Evolutionary conservation across 345 rosid genomes (phyloP), one percentile per base, ranked within the genome.

Genomic region (Melaleuca quinquenervia): DNA sequence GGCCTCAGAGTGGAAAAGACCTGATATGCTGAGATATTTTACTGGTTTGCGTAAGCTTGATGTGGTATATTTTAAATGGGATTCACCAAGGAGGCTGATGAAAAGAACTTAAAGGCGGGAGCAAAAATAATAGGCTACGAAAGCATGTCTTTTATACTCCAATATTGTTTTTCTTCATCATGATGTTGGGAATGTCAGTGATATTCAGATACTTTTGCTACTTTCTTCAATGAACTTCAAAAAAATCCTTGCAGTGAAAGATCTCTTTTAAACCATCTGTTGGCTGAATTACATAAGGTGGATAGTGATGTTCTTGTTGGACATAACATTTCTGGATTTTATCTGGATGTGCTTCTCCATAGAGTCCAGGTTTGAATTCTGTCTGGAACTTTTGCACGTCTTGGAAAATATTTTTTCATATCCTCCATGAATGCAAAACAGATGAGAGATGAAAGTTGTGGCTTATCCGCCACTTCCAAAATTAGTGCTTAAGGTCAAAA

Each of bases 311-410:
- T 97, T 93, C 96, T 97, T 84, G 94, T 96, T 82, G 99, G 99
- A 49, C 99, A 97, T 91, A 97, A 97, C 87, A 91, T 96, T 92
- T 97, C 99, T 89, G 98, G 99, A 82, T 97, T 95, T 94, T 99
- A 97, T 90, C 92, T 97, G 89, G 98, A 96, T 89, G 96, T 97
- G 88, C 96, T 97, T 87, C 96, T 97, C 53, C 96, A 96, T 83
- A 94, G 99, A 92, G 91, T 95, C 62, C 98, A 96, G 98, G 99
- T 95, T 84, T 78, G 90, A 82, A 78, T 56, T 84, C 56, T 53
- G 20, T 54, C 32, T 36, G 50, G 29, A n/a, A 53, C 21, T 78
- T 74, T 74, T 49, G n/a, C 55, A 36, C 12, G 50, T 29, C 45
- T 15, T 75, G 11, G 18, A 83, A 21, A 83, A 54, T 54, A 54